Conservation (phyloP, 2,329 filamentous ascomycete genomes). For the Colletotrichum sp. region DNA sequence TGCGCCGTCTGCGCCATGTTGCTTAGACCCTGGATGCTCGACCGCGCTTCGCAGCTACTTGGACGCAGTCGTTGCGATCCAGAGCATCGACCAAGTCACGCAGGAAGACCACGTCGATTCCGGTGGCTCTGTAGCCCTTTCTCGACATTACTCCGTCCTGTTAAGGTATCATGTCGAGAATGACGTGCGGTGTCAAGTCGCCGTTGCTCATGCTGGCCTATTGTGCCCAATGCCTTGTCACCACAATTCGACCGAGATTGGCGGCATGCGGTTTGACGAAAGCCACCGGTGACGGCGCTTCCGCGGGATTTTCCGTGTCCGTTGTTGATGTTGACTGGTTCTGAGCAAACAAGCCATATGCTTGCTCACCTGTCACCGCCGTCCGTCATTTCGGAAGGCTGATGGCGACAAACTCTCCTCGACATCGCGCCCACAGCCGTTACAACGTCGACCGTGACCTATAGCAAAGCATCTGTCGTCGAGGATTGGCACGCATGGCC, state of each 20-base stretch:
- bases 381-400: conserved; percentile 8
- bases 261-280: neutral
- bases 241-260: neutral
- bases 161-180: neutral
- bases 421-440: neutral
- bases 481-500: neutral
- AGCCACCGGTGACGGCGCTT: neutral
- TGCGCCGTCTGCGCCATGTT: neutral
- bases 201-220: neutral
- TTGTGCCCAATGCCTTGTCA: neutral
- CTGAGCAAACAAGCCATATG: neutral
- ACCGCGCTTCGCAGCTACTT: neutral
- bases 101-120: neutral
- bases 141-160: neutral
- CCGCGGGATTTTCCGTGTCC: neutral
- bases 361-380: neutral
- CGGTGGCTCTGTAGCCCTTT: neutral
- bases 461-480: neutral
- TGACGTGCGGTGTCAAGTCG: neutral
- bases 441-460: neutral
- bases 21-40: neutral
- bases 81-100: too few species aligned
- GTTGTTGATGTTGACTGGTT: neutral
- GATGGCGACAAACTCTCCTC: neutral
- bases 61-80: neutral